A percentile compares a stretch with the other conserved stretches of the same genome.
phyloP scores from a whole-genome alignment of 2,329 filamentous ascomycete genomes.

The Xylariales sp. region DNA sequence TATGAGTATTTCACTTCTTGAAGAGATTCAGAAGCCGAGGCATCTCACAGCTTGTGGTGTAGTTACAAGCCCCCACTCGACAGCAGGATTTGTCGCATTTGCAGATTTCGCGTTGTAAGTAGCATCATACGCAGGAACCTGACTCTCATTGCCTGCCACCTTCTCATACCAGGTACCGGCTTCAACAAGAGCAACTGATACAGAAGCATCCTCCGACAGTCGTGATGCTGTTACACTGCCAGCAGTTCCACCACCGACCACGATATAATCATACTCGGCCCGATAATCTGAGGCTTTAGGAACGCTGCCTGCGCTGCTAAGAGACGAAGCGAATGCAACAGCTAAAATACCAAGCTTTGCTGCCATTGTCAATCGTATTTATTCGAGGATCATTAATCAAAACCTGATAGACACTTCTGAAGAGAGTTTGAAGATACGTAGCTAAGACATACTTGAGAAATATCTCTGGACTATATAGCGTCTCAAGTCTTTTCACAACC shows the following conservation, averaged over 20 bases:
- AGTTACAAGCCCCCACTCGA: constrained; percentile 19
- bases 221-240: constrained; percentile 4
- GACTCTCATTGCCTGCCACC: constrained; percentile 10
- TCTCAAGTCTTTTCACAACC: neutral
- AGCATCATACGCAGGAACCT: constrained; percentile 19
- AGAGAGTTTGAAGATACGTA: neutral
- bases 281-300: neutral
- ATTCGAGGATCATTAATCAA: neutral
- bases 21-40: neutral
- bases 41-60: constrained; percentile 22
- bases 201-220: constrained; percentile 10
- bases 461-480: neutral
- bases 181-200: constrained; percentile 22
- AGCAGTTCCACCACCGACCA: constrained; percentile 14
- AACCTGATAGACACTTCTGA: too few relatives aligned
- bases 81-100: constrained; percentile 16
- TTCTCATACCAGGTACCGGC: constrained; percentile 22
- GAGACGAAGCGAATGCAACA: neutral
- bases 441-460: neutral
- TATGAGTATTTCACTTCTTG: neutral
- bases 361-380: neutral
- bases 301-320: constrained; percentile 3
- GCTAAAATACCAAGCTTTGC: constrained; percentile 14
- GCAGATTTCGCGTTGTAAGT: constrained; percentile 8
- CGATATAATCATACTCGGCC: constrained; percentile 1